Conservation (phyloP, 129 eudicot species). For the Arctium lappa region DNA sequence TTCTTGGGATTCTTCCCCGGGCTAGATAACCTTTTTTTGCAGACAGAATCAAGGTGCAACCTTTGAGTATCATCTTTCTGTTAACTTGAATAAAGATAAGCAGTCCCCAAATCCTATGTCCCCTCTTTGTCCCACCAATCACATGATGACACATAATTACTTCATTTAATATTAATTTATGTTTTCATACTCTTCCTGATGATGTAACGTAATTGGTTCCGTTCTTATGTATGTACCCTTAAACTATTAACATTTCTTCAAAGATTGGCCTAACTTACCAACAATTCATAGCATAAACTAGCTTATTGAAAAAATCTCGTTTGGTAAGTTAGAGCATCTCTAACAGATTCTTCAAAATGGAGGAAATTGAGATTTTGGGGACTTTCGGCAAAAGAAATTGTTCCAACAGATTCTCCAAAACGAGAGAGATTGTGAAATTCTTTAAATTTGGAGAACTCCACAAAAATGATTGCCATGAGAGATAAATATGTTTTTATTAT, state of each 20-base stretch:
- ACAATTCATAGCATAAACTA: background rate
- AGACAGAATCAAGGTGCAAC: conserved; percentile 24
- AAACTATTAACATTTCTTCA: no score
- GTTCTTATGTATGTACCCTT: no score
- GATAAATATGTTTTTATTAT: no score
- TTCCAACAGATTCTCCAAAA: background rate
- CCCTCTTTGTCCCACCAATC: background rate
- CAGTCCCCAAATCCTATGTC: background rate
- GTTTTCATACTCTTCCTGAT: background rate
- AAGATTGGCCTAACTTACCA: no score
- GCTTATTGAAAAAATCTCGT: background rate
- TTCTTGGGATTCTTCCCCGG: background rate
- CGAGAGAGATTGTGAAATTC: background rate
- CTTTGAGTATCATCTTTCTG: conserved; percentile 17
- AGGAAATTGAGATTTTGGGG: background rate
- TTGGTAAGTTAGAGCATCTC: background rate
- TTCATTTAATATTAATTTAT: background rate
- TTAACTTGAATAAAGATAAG: conserved; percentile 14
- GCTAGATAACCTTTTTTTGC: background rate
- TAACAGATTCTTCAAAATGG: background rate
- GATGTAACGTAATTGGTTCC: background rate
- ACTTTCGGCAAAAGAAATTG: background rate
- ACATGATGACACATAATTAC: background rate
- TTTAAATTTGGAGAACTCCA: background rate
- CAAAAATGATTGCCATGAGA: background rate